phyloP scores from a whole-genome alignment of 176 grass and related monocot genomes.

The Oryza glaberrima region DNA sequence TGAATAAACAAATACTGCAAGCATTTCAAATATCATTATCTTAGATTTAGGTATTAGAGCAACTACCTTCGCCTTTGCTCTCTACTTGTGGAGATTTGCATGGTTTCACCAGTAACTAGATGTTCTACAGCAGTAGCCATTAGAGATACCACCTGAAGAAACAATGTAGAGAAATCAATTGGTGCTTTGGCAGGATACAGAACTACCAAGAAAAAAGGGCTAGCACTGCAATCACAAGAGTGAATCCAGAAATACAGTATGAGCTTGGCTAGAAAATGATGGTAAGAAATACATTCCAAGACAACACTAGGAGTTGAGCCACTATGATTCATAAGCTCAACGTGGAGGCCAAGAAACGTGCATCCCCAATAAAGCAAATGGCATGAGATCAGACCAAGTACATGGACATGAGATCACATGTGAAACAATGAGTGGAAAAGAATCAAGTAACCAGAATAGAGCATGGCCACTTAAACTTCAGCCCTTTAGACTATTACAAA shows the following conservation, averaged over 20 bases:
- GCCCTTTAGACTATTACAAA: background rate
- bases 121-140: slow-evolving; percentile 89
- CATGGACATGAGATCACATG: background rate
- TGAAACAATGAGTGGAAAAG: background rate
- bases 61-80: slow-evolving; percentile 72
- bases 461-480: background rate
- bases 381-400: slow-evolving; percentile 26
- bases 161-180: slow-evolving; percentile 29
- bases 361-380: background rate
- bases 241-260: slow-evolving; percentile 25
- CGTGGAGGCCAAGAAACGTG: background rate
- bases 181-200: slow-evolving; percentile 3
- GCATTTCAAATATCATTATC: slow-evolving; percentile 23
- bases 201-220: slow-evolving; percentile 6
- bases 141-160: slow-evolving; percentile 82
- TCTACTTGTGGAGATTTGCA: slow-evolving; percentile 87
- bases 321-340: slow-evolving; percentile 1
- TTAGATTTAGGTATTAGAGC: slow-evolving; percentile 20
- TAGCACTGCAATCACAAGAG: background rate
- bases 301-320: background rate
- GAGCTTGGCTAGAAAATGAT: slow-evolving; percentile 9
- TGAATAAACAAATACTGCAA: slow-evolving; percentile 12
- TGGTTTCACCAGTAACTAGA: slow-evolving; percentile 97
- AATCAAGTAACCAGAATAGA: slow-evolving; percentile 20
- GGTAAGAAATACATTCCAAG: background rate